phyloP scores from a whole-genome alignment of 2,329 filamentous ascomycete species.

The Xylariales sp. region DNA sequence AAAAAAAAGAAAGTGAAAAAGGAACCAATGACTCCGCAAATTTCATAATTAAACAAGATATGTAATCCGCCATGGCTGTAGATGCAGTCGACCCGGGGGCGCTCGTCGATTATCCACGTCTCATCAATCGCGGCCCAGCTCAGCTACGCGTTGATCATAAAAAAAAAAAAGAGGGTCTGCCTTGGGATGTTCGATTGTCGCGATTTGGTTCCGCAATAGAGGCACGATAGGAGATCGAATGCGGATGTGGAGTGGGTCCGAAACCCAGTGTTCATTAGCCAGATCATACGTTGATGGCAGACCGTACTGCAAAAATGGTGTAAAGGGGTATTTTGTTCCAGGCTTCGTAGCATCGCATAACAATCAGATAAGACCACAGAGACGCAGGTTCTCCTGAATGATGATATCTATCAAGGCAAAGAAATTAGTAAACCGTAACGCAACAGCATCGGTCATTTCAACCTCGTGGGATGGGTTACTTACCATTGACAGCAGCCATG shows the following conservation, averaged over 20 bases:
- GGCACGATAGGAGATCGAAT: slow-evolving; percentile 21
- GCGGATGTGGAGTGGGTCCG: slow-evolving; percentile 19
- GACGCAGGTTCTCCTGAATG: slow-evolving; percentile 97
- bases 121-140: slow-evolving; percentile 17
- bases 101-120: slow-evolving; percentile 15
- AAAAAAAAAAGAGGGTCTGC: slow-evolving; percentile 17
- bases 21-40: slow-evolving; percentile 23
- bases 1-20: slow-evolving; percentile 22
- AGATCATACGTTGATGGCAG: slow-evolving; percentile 25
- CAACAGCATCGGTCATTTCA: not conserved
- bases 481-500: slow-evolving; percentile 99
- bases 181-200: too few species aligned
- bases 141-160: slow-evolving; percentile 9
- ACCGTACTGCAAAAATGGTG: slow-evolving; percentile 17
- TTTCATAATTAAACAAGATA: slow-evolving; percentile 52
- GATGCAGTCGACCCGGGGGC: slow-evolving; percentile 20
- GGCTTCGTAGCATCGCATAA: slow-evolving; percentile 14
- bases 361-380: slow-evolving; percentile 90
- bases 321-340: slow-evolving; percentile 14
- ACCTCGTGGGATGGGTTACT: not conserved
- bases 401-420: slow-evolving; percentile 80
- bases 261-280: slow-evolving; percentile 25
- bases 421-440: not conserved
- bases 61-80: slow-evolving; percentile 36
- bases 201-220: too few species aligned